These are phyloP conservation scores for Fusarium paranaense DNA, from an alignment of 2,329 filamentous ascomycete species.

Conservation along the genomic window DNA sequence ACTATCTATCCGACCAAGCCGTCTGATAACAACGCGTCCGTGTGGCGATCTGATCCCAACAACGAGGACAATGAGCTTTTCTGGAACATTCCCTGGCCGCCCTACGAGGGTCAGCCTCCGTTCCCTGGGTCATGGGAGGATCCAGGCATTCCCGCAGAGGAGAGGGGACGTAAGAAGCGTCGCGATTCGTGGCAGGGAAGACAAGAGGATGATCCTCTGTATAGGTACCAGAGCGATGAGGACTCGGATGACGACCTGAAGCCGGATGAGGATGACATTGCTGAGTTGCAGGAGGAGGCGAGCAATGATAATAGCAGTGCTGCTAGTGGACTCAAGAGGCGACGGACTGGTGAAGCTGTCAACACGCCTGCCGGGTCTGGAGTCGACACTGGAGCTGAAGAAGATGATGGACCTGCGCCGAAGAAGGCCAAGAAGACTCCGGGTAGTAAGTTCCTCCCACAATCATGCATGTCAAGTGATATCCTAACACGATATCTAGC, in stretches of 20 bases:
- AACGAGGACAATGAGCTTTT: constrained; percentile 41
- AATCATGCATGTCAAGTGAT: background rate
- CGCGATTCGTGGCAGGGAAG: background rate
- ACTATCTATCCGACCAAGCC: constrained; percentile 46
- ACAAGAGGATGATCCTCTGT: constrained; percentile 25
- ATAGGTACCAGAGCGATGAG: constrained; percentile 29
- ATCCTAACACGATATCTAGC: background rate
- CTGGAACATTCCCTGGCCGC: constrained; percentile 46
- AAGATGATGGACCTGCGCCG: constrained; percentile 8
- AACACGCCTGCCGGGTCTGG: background rate
- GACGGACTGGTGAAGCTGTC: background rate
- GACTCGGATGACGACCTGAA: constrained; percentile 37
- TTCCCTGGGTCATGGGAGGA: constrained; percentile 38
- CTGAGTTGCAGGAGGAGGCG: constrained; percentile 11
- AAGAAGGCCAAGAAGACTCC: constrained; percentile 29
- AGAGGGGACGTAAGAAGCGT: background rate
- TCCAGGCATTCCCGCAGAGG: constrained; percentile 19
- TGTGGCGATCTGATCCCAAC: constrained; percentile 49
- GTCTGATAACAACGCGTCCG: constrained; percentile 22
- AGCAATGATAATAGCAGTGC: background rate
- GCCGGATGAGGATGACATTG: constrained; percentile 33
- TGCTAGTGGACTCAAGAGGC: background rate
- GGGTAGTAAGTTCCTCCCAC: constrained; percentile 6
- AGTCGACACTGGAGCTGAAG: background rate
- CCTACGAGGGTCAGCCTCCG: constrained; percentile 35